These are phyloP conservation scores for Adansonia grandidieri DNA, from an alignment of 441 rosid genomes.

Conservation along the genomic window DNA sequence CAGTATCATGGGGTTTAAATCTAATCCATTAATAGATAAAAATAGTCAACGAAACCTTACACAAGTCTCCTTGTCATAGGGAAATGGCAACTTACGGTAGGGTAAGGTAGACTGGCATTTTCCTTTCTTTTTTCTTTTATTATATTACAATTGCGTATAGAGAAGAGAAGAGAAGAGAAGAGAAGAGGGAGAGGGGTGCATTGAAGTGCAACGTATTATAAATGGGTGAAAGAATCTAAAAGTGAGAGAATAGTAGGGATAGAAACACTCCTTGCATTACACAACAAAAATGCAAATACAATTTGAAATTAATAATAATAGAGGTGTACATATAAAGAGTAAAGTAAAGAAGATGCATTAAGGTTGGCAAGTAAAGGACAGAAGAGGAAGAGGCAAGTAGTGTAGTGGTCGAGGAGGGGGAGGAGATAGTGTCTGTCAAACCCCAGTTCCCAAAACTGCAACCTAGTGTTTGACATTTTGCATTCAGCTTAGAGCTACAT, in stretches of 20 bases:
- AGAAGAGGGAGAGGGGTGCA: too few species aligned
- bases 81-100: not conserved
- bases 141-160: not conserved
- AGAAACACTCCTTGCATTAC: not conserved
- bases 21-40: not conserved
- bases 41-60: constrained; percentile 17
- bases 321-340: not conserved
- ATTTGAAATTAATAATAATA: not conserved
- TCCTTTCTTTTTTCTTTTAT: not conserved
- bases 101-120: not conserved
- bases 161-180: too few species aligned
- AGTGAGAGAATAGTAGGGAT: not conserved
- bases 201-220: not conserved
- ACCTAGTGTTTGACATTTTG: constrained; percentile 87
- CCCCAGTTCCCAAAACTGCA: constrained; percentile 62
- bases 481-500: constrained; percentile 45
- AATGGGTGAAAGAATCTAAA: constrained; percentile 19
- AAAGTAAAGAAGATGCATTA: constrained; percentile 37
- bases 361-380: constrained; percentile 39
- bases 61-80: not conserved
- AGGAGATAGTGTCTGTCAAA: constrained; percentile 44
- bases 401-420: constrained; percentile 31
- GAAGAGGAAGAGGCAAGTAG: constrained; percentile 1
- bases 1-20: not conserved
- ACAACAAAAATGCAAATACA: constrained; percentile 20